A percentile compares a stretch with the other conserved stretches of the same genome.
Conservation (phyloP, 192 early-diverging fungal genomes). For the Paraglomus brasilianum region DNA sequence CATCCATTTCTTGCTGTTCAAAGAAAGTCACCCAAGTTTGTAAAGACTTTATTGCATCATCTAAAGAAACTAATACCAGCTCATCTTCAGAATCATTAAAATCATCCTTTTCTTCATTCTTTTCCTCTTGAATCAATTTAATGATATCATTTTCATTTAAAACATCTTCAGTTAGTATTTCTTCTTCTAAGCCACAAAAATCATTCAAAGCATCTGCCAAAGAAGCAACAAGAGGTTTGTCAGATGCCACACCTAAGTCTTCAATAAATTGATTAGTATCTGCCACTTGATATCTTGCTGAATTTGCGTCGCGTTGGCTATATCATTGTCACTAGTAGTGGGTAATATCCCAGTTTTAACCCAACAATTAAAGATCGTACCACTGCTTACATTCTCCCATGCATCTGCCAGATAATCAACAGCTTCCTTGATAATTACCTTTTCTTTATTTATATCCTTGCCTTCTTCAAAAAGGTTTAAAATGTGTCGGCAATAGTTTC, state of each 20-base stretch:
- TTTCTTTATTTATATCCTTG: background rate
- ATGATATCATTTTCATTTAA: conserved; percentile 19
- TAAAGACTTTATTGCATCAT: too few relatives aligned
- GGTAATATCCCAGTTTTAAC: conserved; percentile 3
- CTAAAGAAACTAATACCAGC: too few relatives aligned
- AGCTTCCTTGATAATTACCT: background rate
- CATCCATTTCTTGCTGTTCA: too few relatives aligned
- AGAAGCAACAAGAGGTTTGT: background rate
- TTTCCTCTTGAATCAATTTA: conserved; percentile 1
- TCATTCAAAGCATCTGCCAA: conserved; percentile 1
- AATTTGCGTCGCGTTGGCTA: background rate
- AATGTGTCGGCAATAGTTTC: background rate
- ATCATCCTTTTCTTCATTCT: background rate
- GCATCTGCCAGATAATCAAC: background rate
- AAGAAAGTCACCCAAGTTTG: too few relatives aligned
- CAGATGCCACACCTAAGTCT: too few relatives aligned
- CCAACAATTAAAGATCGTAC: background rate
- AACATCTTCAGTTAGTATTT: conserved; percentile 4
- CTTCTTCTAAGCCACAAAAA: conserved; percentile 1
- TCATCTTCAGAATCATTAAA: too few relatives aligned
- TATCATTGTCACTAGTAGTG: background rate
- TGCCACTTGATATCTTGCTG: background rate
- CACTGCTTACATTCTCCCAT: background rate
- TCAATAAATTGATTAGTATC: background rate
- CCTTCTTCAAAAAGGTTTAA: background rate